A percentile compares a stretch with the other conserved stretches of the same genome.
Evolutionary conservation across 2,329 filamentous ascomycete genomes (phyloP).

Genomic region (Ophiostoma tasmaniense): DNA sequence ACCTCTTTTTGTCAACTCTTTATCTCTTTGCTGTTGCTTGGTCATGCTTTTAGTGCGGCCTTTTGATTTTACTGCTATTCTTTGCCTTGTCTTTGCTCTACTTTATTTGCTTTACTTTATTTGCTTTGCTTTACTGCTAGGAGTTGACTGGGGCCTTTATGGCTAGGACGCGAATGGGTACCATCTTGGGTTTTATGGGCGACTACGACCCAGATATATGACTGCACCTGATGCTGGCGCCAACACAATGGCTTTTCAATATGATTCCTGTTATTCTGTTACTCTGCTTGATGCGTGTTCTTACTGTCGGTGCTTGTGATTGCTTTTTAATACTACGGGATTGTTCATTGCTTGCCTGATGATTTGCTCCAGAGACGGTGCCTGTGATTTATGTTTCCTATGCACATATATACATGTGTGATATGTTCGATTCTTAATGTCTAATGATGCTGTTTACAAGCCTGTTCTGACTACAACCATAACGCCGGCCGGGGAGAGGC

Average conservation of each 20-base stretch:
- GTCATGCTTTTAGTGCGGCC: not conserved
- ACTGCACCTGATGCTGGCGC: conserved; percentile 9
- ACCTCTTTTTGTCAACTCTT: not conserved
- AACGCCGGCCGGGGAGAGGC: not conserved
- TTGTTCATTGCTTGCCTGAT: not conserved
- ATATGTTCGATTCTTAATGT: not conserved
- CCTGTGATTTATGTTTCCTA: too few species aligned
- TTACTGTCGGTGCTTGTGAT: not conserved
- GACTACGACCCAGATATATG: conserved; percentile 14
- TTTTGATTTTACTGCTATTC: not conserved
- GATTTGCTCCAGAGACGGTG: not conserved
- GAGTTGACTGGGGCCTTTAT: conserved; percentile 12
- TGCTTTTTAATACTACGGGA: not conserved
- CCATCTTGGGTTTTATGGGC: conserved; percentile 6
- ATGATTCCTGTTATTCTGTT: conserved; percentile 2
- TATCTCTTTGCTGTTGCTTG: not conserved
- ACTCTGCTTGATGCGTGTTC: not conserved
- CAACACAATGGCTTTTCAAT: conserved; percentile 8
- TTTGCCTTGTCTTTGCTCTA: not conserved
- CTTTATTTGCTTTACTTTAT: not conserved
- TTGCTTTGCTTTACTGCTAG: not conserved
- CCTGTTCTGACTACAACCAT: not conserved
- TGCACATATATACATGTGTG: not conserved
- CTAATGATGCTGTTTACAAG: not conserved
- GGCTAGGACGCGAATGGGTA: conserved; percentile 4